Evolutionary conservation across 371 early-diverging fungal species (phyloP).

Genomic region (Mortierella sp.): DNA sequence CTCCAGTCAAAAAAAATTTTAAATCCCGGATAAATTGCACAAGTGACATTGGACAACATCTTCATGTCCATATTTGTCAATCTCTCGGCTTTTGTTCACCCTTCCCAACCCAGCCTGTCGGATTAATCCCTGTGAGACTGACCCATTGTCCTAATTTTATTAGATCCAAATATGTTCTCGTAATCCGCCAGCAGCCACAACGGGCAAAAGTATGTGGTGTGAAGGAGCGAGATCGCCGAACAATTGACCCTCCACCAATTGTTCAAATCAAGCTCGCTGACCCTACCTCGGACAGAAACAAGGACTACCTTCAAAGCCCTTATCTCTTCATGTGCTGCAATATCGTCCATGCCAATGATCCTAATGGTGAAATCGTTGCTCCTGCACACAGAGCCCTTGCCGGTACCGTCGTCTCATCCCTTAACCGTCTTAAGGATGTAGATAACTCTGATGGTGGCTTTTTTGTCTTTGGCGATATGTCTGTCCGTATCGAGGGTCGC

Average conservation of each 20-base stretch:
- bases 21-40: constrained; percentile 15
- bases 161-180: constrained; percentile 52
- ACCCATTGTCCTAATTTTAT: not conserved
- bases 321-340: constrained; percentile 86
- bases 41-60: not conserved
- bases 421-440: constrained; percentile 89
- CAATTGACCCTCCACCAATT: constrained; percentile 96
- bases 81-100: constrained; percentile 5
- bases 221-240: constrained; percentile 81
- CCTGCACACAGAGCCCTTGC: constrained; percentile 60
- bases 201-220: constrained; percentile 49
- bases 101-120: not conserved
- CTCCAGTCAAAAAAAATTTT: not conserved
- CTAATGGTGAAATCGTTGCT: constrained; percentile 41
- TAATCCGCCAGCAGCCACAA: constrained; percentile 51
- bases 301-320: constrained; percentile 82
- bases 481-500: constrained; percentile 90
- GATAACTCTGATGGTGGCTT: constrained; percentile 92
- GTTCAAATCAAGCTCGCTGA: constrained; percentile 82
- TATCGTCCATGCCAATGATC: constrained; percentile 47
- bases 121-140: not conserved
- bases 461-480: constrained; percentile 97
- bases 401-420: constrained; percentile 92
- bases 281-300: constrained; percentile 55
- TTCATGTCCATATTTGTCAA: constrained; percentile 3